Percentiles rank a stretch among this genome's conserved stretches.
Evolutionary conservation across 192 early-diverging fungal genomes (phyloP).

Genomic region (Coemansia sp.): DNA sequence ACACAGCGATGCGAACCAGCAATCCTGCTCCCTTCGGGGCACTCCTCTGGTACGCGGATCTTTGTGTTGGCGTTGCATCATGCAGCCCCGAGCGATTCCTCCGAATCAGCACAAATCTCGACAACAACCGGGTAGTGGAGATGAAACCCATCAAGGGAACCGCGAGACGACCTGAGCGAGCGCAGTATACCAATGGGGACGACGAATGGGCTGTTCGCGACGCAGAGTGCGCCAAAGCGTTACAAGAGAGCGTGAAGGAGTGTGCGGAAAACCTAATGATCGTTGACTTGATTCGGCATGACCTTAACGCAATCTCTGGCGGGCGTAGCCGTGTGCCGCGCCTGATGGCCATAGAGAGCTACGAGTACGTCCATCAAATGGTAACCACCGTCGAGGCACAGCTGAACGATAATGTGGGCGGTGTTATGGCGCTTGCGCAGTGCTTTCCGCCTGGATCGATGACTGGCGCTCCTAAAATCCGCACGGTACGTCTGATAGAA

Average conservation of each 20-base stretch:
- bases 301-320: conserved; percentile 75
- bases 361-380: conserved; percentile 90
- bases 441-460: conserved; percentile 96
- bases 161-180: conserved; percentile 10
- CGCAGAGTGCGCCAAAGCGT: conserved; percentile 11
- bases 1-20: conserved; percentile 60
- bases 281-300: conserved; percentile 95
- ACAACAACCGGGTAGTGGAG: conserved; percentile 57
- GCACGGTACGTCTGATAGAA: conserved; percentile 75
- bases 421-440: conserved; percentile 68
- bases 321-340: conserved; percentile 73
- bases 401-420: conserved; percentile 61
- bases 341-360: conserved; percentile 89
- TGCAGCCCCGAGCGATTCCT: conserved; percentile 88
- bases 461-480: conserved; percentile 95
- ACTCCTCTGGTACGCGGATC: conserved; percentile 61
- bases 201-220: conserved; percentile 29
- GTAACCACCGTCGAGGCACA: conserved; percentile 81
- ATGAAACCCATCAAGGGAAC: conserved; percentile 99
- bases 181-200: conserved; percentile 5
- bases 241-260: conserved; percentile 82
- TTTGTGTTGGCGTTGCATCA: conserved; percentile 50
- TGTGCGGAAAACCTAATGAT: conserved; percentile 98
- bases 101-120: conserved; percentile 25
- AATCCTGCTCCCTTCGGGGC: conserved; percentile 92